Conservation (phyloP, 192 early-diverging fungal genomes). For the Kickxella alabastrina region DNA sequence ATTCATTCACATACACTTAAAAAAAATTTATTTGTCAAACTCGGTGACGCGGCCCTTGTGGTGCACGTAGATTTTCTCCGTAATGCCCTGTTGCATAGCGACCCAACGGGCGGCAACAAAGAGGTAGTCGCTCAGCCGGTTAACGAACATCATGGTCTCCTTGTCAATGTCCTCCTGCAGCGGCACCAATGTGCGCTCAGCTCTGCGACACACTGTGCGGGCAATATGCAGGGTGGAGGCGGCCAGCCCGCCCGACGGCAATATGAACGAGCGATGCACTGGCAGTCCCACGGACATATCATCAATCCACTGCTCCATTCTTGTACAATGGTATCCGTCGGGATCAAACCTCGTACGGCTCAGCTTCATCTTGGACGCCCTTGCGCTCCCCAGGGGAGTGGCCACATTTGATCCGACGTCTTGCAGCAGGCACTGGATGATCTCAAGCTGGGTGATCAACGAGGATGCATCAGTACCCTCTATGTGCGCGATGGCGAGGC, state of each 20-base stretch:
- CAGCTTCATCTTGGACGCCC: conserved; percentile 56
- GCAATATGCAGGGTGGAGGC: conserved; percentile 80
- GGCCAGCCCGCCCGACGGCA: conserved; percentile 87
- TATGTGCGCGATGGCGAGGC: conserved; percentile 45
- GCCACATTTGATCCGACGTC: conserved; percentile 92
- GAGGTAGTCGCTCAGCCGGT: conserved; percentile 78
- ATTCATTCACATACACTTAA: background rate
- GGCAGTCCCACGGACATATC: conserved; percentile 65
- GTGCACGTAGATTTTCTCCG: conserved; percentile 73
- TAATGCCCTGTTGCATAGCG: conserved; percentile 64
- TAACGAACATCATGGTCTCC: conserved; percentile 34
- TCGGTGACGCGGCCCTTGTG: conserved; percentile 33
- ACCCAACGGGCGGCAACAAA: conserved; percentile 85
- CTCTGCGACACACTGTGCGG: conserved; percentile 77
- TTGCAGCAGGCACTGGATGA: conserved; percentile 89
- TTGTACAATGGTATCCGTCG: conserved; percentile 56
- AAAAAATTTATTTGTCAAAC: conserved; percentile 25
- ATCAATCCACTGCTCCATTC: conserved; percentile 86
- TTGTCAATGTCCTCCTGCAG: conserved; percentile 53
- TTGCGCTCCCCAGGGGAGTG: conserved; percentile 68
- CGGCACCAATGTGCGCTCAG: conserved; percentile 78
- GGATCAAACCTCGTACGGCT: conserved; percentile 74
- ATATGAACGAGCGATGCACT: conserved; percentile 76
- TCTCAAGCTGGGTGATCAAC: conserved; percentile 32
- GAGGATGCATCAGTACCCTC: conserved; percentile 10